A percentile compares a stretch with the other conserved stretches of the same genome.
Conservation (phyloP, 345 rosid species). For the Hibiscus mutabilis region DNA sequence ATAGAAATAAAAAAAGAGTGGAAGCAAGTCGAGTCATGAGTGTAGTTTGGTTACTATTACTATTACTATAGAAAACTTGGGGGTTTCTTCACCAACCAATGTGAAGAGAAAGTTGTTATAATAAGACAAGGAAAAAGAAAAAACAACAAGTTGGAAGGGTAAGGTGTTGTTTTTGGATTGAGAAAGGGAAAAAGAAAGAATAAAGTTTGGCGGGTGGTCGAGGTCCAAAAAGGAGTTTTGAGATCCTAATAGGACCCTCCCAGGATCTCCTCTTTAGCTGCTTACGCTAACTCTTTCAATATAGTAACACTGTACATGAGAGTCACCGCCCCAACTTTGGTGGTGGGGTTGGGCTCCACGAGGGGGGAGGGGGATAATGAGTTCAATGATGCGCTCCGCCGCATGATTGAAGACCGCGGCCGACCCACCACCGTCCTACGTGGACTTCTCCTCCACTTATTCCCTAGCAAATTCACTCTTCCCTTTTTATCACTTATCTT, state of each 20-base stretch:
- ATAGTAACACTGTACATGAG: background rate
- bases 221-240: slow-evolving; percentile 19
- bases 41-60: background rate
- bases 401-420: slow-evolving; percentile 62
- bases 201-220: slow-evolving; percentile 37
- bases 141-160: slow-evolving; percentile 8
- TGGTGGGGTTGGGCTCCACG: slow-evolving; percentile 42
- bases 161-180: slow-evolving; percentile 15
- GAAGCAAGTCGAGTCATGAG: slow-evolving; percentile 17
- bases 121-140: background rate
- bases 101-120: too few relatives aligned
- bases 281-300: slow-evolving; percentile 42
- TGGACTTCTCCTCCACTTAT: slow-evolving; percentile 34
- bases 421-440: slow-evolving; percentile 91
- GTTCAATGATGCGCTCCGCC: slow-evolving; percentile 69
- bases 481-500: background rate
- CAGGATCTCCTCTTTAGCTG: slow-evolving; percentile 40
- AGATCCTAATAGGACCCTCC: slow-evolving; percentile 38
- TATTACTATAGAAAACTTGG: background rate
- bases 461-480: background rate
- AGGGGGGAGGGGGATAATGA: slow-evolving; percentile 21
- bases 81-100: background rate
- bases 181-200: background rate
- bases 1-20: slow-evolving; percentile 11
- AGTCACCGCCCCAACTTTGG: slow-evolving; percentile 37